Evolutionary conservation across 306 rosid species (phyloP).

Genomic region (Vachellia collinsii): DNA sequence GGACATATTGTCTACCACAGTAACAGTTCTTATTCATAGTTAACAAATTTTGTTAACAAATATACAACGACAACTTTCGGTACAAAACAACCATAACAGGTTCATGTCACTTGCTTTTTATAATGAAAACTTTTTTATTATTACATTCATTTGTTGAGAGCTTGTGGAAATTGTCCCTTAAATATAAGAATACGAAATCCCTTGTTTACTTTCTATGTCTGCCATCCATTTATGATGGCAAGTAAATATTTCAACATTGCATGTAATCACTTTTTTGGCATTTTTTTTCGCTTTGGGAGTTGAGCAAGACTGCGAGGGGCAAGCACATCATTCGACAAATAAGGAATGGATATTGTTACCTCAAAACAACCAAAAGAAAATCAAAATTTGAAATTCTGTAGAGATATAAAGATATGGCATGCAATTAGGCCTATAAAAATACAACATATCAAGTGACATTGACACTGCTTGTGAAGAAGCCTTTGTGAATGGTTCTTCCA

Average conservation of each 20-base stretch:
- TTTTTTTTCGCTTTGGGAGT: background rate
- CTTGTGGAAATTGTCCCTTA: too few relatives aligned
- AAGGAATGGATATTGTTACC: background rate
- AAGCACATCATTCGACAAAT: background rate
- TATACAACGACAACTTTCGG: too few relatives aligned
- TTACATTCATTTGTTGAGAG: too few relatives aligned
- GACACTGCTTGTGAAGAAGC: constrained; percentile 17
- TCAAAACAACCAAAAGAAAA: background rate
- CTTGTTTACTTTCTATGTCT: too few relatives aligned
- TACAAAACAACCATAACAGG: too few relatives aligned
- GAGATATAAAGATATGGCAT: background rate
- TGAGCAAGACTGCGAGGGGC: background rate
- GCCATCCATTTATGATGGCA: background rate
- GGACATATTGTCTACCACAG: too few relatives aligned
- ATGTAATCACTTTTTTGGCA: background rate
- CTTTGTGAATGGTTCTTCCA: background rate
- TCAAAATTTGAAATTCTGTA: constrained; percentile 38
- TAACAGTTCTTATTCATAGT: too few relatives aligned
- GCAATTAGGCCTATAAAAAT: constrained; percentile 2
- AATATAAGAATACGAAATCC: too few relatives aligned
- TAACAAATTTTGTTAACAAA: too few relatives aligned
- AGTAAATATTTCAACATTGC: background rate
- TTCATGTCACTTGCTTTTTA: too few relatives aligned
- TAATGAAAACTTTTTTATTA: too few relatives aligned
- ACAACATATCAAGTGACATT: background rate